Evolutionary conservation across 2,329 filamentous ascomycete species (phyloP).

Genomic region (Stachybotrys chartarum): DNA sequence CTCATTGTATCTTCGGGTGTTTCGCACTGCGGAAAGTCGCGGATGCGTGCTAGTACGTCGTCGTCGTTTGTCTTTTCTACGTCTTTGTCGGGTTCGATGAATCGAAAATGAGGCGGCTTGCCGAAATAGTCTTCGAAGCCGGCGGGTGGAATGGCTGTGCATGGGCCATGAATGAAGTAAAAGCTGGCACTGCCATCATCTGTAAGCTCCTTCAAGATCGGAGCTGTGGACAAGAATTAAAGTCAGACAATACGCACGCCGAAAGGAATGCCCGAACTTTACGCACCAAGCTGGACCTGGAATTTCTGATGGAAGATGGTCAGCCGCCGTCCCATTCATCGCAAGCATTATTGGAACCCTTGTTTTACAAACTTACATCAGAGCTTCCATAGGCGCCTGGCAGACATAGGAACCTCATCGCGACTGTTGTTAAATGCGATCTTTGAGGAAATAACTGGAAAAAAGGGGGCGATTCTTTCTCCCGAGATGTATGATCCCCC

Average conservation of each 20-base stretch:
- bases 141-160: conserved; percentile 39
- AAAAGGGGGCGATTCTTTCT: no score
- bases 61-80: conserved; percentile 24
- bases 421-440: conserved; percentile 5
- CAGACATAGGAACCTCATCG: conserved; percentile 50
- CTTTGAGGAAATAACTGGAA: no score
- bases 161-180: conserved; percentile 44
- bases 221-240: not conserved
- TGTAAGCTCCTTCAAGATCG: not conserved
- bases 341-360: not conserved
- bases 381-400: conserved; percentile 52
- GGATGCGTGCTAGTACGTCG: conserved; percentile 42
- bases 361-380: conserved; percentile 30
- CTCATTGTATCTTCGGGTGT: conserved; percentile 50
- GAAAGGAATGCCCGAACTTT: no score
- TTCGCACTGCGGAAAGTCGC: conserved; percentile 44
- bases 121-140: conserved; percentile 53
- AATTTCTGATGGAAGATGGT: conserved; percentile 37
- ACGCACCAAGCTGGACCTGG: conserved; percentile 40
- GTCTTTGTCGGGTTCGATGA: conserved; percentile 40
- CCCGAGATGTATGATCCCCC: no score
- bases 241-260: conserved; percentile 3
- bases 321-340: not conserved
- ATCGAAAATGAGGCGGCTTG: conserved; percentile 45
- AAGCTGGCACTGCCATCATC: conserved; percentile 20